A percentile compares a stretch with the other conserved stretches of the same genome.
Conservation (phyloP, 2,329 filamentous ascomycete genomes). For the Eutypa lata region DNA sequence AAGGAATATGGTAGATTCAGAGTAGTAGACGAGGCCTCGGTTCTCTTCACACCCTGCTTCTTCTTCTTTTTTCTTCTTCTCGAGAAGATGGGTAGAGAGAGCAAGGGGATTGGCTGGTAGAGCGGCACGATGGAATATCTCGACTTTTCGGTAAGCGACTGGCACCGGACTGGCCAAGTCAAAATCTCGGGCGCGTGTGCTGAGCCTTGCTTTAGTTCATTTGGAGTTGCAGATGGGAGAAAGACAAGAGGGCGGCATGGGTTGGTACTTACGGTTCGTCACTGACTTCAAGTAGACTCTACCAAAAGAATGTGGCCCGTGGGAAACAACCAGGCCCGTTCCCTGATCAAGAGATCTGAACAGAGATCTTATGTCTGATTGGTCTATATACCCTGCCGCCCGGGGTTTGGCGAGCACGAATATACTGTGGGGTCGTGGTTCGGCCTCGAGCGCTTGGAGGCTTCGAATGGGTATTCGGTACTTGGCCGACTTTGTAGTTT, state of each 20-base stretch:
- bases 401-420: neutral
- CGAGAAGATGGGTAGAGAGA: neutral
- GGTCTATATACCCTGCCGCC: neutral
- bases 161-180: neutral
- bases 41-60: no score
- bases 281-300: neutral
- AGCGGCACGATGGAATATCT: conserved; percentile 3
- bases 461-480: neutral
- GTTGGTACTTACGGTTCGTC: neutral
- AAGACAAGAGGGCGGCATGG: neutral
- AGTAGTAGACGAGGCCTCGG: no score
- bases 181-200: neutral
- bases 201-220: neutral
- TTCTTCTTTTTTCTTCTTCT: no score
- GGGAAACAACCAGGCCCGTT: neutral
- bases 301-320: neutral
- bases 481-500: neutral
- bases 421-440: neutral
- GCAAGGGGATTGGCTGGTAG: conserved; percentile 2
- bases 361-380: neutral
- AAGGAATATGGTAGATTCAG: no score
- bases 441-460: neutral
- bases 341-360: neutral
- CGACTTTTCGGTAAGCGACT: neutral
- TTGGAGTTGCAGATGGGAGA: neutral